Conservation (phyloP, 2,329 filamentous ascomycete species). For the Rachicladosporium sp. region DNA sequence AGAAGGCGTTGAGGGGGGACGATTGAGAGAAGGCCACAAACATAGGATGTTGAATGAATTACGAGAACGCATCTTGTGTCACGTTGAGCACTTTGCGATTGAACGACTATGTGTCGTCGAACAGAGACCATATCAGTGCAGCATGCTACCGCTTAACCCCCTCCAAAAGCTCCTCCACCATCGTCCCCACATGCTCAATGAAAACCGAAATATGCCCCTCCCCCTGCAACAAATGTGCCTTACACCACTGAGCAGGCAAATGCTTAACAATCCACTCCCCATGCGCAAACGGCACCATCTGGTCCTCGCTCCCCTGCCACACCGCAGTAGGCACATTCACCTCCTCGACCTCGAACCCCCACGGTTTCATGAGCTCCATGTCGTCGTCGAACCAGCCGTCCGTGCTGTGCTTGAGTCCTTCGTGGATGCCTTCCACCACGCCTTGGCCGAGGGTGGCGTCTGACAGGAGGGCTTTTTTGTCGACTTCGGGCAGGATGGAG, state of each 20-base stretch:
- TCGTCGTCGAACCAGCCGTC: constrained; percentile 19
- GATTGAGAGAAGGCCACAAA: no score
- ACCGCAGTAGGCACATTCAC: constrained; percentile 14
- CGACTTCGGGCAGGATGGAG: constrained; percentile 9
- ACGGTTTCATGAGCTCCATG: constrained; percentile 12
- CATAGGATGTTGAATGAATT: no score
- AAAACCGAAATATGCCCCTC: constrained; percentile 14
- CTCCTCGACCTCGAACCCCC: constrained; percentile 16
- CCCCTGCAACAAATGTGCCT: constrained; percentile 11
- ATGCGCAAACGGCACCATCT: constrained; percentile 15
- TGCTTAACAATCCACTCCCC: constrained; percentile 15
- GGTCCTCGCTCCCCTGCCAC: constrained; percentile 15
- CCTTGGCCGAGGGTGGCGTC: constrained; percentile 5
- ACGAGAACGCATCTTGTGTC: no score
- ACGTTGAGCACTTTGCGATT: no score
- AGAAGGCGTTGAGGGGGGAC: constrained; percentile 35
- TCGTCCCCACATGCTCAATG: constrained; percentile 5
- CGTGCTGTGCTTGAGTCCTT: constrained; percentile 8
- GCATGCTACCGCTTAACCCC: no score
- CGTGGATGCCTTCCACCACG: constrained; percentile 3
- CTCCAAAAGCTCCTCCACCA: constrained; percentile 8
- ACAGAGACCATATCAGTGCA: no score
- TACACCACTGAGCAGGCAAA: constrained; percentile 10
- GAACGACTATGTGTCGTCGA: no score
- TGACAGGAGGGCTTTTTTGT: constrained; percentile 6